A percentile compares a stretch with the other conserved stretches of the same genome.
These are phyloP conservation scores for Periconia sp. DNA, from an alignment of 2,329 filamentous ascomycete genomes.

Conservation along the genomic window DNA sequence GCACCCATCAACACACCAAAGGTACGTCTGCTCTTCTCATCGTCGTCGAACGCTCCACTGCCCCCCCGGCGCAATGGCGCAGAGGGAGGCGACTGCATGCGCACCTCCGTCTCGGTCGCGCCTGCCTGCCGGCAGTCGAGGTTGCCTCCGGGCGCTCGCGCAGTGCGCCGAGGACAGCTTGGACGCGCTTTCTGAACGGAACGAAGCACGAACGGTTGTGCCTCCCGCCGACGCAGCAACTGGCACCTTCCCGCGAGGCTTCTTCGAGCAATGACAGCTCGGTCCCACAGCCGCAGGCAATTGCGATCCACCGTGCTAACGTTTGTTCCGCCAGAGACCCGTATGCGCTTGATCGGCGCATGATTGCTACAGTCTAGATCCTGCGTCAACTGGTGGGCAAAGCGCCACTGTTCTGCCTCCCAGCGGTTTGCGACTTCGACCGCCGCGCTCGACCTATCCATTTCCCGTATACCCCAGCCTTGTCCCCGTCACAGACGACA, in stretches of 20 bases:
- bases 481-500: constrained; percentile 21
- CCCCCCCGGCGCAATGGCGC: background rate
- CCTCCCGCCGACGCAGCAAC: constrained; percentile 25
- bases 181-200: constrained; percentile 36
- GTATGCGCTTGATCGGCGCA: constrained; percentile 32
- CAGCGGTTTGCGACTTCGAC: constrained; percentile 32
- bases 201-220: constrained; percentile 40
- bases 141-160: constrained; percentile 11
- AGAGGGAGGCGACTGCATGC: constrained; percentile 6
- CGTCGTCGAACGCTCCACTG: background rate
- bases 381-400: constrained; percentile 33
- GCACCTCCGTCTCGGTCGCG: constrained; percentile 17
- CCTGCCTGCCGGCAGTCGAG: constrained; percentile 17
- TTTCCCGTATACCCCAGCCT: constrained; percentile 11
- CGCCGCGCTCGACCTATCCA: constrained; percentile 26
- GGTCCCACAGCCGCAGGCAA: constrained; percentile 42
- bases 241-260: constrained; percentile 33
- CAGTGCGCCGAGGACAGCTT: no score
- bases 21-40: background rate
- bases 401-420: constrained; percentile 24
- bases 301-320: constrained; percentile 44
- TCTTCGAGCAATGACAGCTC: constrained; percentile 44
- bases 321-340: constrained; percentile 38
- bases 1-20: constrained; percentile 1
- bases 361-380: constrained; percentile 30